These are phyloP conservation scores for Fusarium concolor DNA, from an alignment of 2,329 filamentous ascomycete genomes.

Conservation along the genomic window DNA sequence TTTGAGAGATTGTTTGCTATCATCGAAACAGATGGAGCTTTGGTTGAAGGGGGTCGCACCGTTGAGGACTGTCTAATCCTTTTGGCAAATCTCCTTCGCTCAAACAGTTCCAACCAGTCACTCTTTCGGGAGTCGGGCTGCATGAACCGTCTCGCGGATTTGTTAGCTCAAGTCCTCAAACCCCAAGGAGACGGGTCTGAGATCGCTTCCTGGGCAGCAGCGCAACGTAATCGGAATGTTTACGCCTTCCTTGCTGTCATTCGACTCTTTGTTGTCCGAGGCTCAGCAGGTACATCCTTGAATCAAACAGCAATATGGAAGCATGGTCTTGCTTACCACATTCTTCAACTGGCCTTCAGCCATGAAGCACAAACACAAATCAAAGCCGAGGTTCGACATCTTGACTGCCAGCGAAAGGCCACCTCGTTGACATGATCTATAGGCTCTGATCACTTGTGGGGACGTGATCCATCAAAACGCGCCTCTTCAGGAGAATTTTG, in stretches of 20 bases:
- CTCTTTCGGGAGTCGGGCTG: conserved; percentile 92
- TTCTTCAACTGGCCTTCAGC: conserved; percentile 86
- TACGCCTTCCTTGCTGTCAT: conserved; percentile 91
- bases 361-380: conserved; percentile 78
- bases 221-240: conserved; percentile 87
- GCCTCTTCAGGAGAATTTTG: conserved; percentile 87
- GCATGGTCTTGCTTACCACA: conserved; percentile 80
- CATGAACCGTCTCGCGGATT: conserved; percentile 75
- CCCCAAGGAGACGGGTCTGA: conserved; percentile 65
- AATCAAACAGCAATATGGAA: conserved; percentile 92
- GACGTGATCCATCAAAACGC: conserved; percentile 88
- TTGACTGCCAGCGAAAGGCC: background rate
- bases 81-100: conserved; percentile 85
- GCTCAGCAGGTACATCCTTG: conserved; percentile 81
- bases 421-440: conserved; percentile 32
- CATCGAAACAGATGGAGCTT: conserved; percentile 82
- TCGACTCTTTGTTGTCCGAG: conserved; percentile 83
- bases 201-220: conserved; percentile 78
- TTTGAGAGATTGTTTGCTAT: conserved; percentile 89
- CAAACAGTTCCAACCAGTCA: conserved; percentile 92
- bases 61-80: conserved; percentile 95
- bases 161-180: conserved; percentile 72
- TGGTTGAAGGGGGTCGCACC: conserved; percentile 84
- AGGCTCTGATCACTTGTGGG: conserved; percentile 86
- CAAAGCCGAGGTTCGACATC: conserved; percentile 74